phyloP scores from a whole-genome alignment of 2,329 filamentous ascomycete species.

The Colletotrichum agaves region DNA sequence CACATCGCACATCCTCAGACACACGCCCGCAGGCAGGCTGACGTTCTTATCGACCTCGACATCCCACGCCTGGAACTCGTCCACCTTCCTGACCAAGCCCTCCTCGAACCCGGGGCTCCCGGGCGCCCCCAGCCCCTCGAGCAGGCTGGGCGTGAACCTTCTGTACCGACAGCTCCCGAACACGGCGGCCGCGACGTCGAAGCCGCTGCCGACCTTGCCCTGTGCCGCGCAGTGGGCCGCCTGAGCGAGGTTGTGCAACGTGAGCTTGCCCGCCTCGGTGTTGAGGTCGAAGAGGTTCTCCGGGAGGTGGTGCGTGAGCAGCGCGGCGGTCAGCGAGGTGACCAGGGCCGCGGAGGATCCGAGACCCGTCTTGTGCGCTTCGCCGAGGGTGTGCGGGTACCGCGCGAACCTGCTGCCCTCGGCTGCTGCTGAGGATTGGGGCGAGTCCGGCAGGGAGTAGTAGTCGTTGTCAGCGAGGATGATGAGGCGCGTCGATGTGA shows the following conservation, averaged over 20 bases:
- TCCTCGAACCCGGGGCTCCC: constrained; percentile 74
- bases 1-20: constrained; percentile 93
- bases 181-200: constrained; percentile 93
- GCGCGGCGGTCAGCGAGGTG: constrained; percentile 82
- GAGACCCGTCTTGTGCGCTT: constrained; percentile 94
- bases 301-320: constrained; percentile 81
- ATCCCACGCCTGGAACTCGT: constrained; percentile 78
- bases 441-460: constrained; percentile 74
- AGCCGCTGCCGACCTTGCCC: constrained; percentile 95
- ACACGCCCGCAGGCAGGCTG: constrained; percentile 76
- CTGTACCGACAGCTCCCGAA: constrained; percentile 92
- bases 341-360: constrained; percentile 95
- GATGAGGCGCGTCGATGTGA: constrained; percentile 78
- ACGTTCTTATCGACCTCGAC: constrained; percentile 78
- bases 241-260: constrained; percentile 92
- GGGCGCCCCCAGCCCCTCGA: constrained; percentile 74
- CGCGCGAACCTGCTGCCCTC: constrained; percentile 71
- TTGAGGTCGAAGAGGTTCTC: constrained; percentile 64
- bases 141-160: constrained; percentile 86
- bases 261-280: constrained; percentile 63
- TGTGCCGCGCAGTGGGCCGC: constrained; percentile 95
- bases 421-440: constrained; percentile 41
- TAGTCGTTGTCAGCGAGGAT: constrained; percentile 97
- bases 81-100: constrained; percentile 72
- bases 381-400: constrained; percentile 78